Evolutionary conservation across 2,329 filamentous ascomycete genomes (phyloP).

Genomic region (Botryotinia narcissicola): DNA sequence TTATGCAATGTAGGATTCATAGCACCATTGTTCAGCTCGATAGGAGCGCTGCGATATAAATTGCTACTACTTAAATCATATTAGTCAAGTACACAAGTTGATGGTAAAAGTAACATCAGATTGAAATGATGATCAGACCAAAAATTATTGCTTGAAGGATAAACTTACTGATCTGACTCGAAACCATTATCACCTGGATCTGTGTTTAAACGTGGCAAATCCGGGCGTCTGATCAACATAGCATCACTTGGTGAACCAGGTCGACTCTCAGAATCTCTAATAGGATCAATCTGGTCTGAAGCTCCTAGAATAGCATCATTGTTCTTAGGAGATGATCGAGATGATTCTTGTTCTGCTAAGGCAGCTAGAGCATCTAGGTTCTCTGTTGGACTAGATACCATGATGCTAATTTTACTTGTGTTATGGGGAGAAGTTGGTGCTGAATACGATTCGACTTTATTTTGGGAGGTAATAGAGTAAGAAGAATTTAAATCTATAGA

Average conservation of each 20-base stretch:
- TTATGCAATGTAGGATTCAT: constrained; percentile 16
- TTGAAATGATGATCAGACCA: neutral
- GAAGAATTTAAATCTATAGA: constrained; percentile 4
- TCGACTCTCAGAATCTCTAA: neutral
- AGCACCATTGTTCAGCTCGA: neutral
- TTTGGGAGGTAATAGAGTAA: neutral
- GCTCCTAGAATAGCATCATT: neutral
- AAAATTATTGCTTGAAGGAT: neutral
- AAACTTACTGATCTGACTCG: constrained; percentile 29
- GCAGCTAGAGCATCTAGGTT: constrained; percentile 31
- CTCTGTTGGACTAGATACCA: constrained; percentile 30
- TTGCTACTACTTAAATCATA: neutral
- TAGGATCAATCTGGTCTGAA: neutral
- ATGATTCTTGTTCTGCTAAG: constrained; percentile 30
- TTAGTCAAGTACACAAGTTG: neutral
- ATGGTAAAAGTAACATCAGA: neutral
- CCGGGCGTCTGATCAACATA: constrained; percentile 36
- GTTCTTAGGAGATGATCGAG: neutral
- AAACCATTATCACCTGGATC: constrained; percentile 23
- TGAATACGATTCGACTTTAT: constrained; percentile 4
- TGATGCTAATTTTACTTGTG: neutral
- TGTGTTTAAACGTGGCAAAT: constrained; percentile 30
- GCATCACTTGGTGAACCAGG: constrained; percentile 38
- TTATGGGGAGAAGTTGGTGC: constrained; percentile 15
- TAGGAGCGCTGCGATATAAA: neutral